Percentiles rank a stretch among this genome's conserved stretches.
Conservation (phyloP, 179 eudicot species). For the Carnegiea gigantea region DNA sequence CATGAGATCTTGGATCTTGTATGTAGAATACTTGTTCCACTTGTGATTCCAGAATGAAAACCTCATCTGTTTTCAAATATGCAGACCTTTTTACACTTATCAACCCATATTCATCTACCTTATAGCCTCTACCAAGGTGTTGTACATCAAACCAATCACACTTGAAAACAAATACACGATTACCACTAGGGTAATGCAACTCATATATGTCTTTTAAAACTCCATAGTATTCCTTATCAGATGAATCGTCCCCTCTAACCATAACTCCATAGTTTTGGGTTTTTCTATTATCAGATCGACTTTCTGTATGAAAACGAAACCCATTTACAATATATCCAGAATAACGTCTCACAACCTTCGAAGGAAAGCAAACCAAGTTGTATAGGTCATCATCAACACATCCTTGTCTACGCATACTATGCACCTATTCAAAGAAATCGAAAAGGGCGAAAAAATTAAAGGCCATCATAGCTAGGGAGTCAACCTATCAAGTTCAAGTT, state of each 20-base stretch:
- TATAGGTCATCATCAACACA: neutral
- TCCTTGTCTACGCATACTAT: neutral
- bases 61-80: neutral
- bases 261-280: too few species aligned
- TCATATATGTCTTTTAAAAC: too few species aligned
- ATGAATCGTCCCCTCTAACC: too few species aligned
- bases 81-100: neutral
- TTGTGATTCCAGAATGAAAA: neutral
- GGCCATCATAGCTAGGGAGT: neutral
- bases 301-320: neutral
- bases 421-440: neutral
- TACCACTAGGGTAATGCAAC: too few species aligned
- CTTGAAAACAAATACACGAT: too few species aligned
- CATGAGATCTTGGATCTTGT: neutral
- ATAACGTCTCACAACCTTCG: neutral
- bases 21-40: neutral
- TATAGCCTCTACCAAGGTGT: neutral
- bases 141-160: conserved; percentile 1
- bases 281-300: too few species aligned
- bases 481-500: neutral
- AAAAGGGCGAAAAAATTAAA: too few species aligned
- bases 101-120: neutral
- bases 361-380: neutral
- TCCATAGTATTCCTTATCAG: too few species aligned
- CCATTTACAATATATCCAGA: neutral